Conservation (phyloP, 345 rosid species). For the Trapa bicornis region DNA sequence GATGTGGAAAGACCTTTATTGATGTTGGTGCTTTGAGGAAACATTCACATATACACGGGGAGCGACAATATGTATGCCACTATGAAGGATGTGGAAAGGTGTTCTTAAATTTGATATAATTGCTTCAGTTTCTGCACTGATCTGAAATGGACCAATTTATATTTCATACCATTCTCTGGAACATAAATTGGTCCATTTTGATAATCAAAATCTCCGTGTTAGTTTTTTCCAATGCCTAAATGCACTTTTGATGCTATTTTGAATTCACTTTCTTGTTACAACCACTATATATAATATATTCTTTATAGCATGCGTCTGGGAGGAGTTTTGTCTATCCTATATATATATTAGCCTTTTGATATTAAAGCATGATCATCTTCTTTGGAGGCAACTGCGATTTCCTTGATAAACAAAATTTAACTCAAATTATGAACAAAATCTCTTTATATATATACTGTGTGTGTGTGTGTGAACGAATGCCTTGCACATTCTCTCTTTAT, state of each 20-base stretch:
- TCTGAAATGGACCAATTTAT: neutral
- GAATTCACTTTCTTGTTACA: neutral
- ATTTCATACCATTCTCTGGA: neutral
- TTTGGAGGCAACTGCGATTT: too few relatives aligned
- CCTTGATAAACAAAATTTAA: too few relatives aligned
- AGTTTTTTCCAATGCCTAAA: neutral
- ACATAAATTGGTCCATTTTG: neutral
- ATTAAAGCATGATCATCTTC: neutral
- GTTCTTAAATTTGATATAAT: neutral
- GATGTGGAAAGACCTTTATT: slow-evolving; percentile 88
- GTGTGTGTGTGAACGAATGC: too few relatives aligned
- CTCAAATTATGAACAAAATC: too few relatives aligned
- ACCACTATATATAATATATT: neutral
- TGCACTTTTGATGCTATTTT: neutral
- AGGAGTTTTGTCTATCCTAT: neutral
- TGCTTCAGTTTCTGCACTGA: neutral
- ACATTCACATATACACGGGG: slow-evolving; percentile 97
- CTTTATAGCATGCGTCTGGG: neutral
- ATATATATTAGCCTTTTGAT: neutral
- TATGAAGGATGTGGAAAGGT: slow-evolving; percentile 86
- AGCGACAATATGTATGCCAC: slow-evolving; percentile 76
- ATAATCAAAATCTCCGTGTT: neutral
- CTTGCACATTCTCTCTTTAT: neutral
- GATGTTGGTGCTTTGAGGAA: slow-evolving; percentile 91
- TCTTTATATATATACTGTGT: too few relatives aligned